Percentiles rank a stretch among this genome's conserved stretches.
These are phyloP conservation scores for Basipetospora chlamydospora DNA, from an alignment of 2,329 filamentous ascomycete genomes.

Conservation along the genomic window DNA sequence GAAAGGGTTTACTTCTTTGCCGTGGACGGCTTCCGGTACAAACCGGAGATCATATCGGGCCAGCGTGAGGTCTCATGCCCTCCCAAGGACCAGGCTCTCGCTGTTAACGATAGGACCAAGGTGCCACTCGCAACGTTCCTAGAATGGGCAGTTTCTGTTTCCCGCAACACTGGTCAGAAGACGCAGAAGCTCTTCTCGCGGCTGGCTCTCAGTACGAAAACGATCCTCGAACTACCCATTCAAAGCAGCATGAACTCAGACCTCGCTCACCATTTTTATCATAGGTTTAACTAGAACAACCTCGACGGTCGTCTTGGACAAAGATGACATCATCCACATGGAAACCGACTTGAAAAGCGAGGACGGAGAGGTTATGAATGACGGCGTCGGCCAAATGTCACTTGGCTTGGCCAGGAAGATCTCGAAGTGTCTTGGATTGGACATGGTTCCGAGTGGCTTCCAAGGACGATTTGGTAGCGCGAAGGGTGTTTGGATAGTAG, in stretches of 20 bases:
- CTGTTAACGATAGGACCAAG: slow-evolving; percentile 13
- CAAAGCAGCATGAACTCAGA: slow-evolving; percentile 12
- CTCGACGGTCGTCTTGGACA: slow-evolving; percentile 29
- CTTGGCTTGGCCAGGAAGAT: slow-evolving; percentile 39
- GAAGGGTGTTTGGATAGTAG: slow-evolving; percentile 62
- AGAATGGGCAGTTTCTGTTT: slow-evolving; percentile 35
- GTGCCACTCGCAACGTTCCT: slow-evolving; percentile 28
- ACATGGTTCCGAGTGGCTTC: slow-evolving; percentile 44
- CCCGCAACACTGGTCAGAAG: slow-evolving; percentile 28
- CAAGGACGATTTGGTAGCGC: slow-evolving; percentile 59
- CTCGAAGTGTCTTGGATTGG: slow-evolving; percentile 31
- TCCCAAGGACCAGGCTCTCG: slow-evolving; percentile 12
- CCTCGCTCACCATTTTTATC: slow-evolving; percentile 13
- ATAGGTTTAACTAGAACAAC: slow-evolving; percentile 36
- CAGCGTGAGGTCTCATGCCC: slow-evolving; percentile 10
- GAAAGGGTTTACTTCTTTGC: slow-evolving; percentile 41
- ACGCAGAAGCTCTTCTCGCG: slow-evolving; percentile 44
- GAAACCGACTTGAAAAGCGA: slow-evolving; percentile 24
- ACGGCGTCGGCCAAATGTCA: slow-evolving; percentile 54
- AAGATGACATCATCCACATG: slow-evolving; percentile 27
- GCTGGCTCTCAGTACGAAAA: slow-evolving; percentile 33
- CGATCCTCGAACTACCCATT: not conserved
- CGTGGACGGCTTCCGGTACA: slow-evolving; percentile 36
- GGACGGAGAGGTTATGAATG: slow-evolving; percentile 40
- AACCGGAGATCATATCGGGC: too few species aligned